Percentiles rank a stretch among this genome's conserved stretches.
Evolutionary conservation across 1,284 basidiomycete species (phyloP).

Genomic region (Ganoderma multipileum): DNA sequence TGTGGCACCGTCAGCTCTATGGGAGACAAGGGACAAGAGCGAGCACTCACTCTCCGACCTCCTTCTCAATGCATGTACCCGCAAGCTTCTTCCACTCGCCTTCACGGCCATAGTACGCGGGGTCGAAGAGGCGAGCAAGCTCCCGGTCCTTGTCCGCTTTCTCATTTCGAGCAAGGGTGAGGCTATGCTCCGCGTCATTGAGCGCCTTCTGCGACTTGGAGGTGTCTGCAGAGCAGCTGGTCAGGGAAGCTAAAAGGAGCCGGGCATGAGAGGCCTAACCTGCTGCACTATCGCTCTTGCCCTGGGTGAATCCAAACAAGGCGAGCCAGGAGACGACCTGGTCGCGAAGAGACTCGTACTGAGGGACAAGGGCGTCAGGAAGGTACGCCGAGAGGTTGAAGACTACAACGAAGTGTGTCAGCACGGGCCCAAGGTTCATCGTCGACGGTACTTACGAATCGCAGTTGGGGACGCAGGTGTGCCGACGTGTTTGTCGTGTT

Average conservation of each 20-base stretch:
- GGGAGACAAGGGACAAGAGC: not conserved
- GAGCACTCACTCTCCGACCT: constrained; percentile 84
- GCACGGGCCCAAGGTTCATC: not conserved
- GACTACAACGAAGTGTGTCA: constrained; percentile 53
- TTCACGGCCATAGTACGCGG: constrained; percentile 76
- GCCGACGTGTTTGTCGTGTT: constrained; percentile 73
- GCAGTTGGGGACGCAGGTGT: constrained; percentile 50
- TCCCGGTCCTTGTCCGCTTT: constrained; percentile 58
- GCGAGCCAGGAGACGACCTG: constrained; percentile 70
- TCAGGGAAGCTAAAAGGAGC: not conserved
- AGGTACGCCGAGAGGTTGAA: constrained; percentile 87
- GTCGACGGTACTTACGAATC: constrained; percentile 50
- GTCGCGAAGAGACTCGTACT: constrained; percentile 78
- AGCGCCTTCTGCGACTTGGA: constrained; percentile 71
- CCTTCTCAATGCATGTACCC: constrained; percentile 79
- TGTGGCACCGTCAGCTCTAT: constrained; percentile 37
- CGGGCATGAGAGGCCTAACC: constrained; percentile 43
- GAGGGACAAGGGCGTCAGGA: constrained; percentile 81
- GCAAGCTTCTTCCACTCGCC: constrained; percentile 98
- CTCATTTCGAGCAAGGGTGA: constrained; percentile 54
- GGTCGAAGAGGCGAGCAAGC: constrained; percentile 67
- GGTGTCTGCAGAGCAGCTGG: constrained; percentile 46
- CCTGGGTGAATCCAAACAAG: constrained; percentile 66
- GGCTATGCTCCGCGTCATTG: constrained; percentile 61
- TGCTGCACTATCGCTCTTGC: constrained; percentile 45